Evolutionary conservation across 371 early-diverging fungal genomes (phyloP).

Genomic region (Parasitella parasitica): DNA sequence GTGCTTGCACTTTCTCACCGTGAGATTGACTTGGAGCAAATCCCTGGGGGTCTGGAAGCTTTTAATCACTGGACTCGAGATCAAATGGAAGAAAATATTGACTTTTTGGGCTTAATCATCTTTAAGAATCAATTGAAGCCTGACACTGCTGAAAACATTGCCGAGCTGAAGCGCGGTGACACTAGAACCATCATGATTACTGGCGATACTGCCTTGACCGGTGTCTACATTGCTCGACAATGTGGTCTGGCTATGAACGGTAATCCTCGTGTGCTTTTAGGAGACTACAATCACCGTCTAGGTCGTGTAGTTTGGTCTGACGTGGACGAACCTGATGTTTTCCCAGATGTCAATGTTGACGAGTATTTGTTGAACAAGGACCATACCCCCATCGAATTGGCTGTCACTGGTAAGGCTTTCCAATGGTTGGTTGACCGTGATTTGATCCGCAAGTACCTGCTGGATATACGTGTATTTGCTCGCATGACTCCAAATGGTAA

Average conservation of each 20-base stretch:
- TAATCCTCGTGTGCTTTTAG: conserved; percentile 42
- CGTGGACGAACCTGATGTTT: conserved; percentile 47
- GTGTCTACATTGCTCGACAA: conserved; percentile 80
- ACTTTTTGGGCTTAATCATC: conserved; percentile 74
- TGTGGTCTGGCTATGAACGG: conserved; percentile 65
- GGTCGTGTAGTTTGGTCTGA: conserved; percentile 52
- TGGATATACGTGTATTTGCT: conserved; percentile 70
- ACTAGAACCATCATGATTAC: conserved; percentile 90
- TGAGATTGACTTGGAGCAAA: conserved; percentile 41
- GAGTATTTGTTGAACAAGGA: conserved; percentile 29
- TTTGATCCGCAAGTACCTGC: conserved; percentile 49
- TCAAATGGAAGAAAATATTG: conserved; percentile 66
- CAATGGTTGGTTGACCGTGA: conserved; percentile 43
- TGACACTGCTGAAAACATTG: conserved; percentile 72
- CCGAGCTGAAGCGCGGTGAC: conserved; percentile 72
- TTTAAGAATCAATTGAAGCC: conserved; percentile 89
- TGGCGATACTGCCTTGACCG: conserved; percentile 91
- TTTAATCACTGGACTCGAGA: conserved; percentile 54
- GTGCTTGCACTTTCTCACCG: conserved; percentile 74
- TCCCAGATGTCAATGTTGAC: conserved; percentile 38
- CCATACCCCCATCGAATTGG: conserved; percentile 58
- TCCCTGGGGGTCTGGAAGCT: conserved; percentile 35
- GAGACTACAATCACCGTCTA: conserved; percentile 40
- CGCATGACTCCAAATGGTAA: conserved; percentile 81
- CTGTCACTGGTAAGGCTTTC: conserved; percentile 75